Percentiles rank a stretch among this genome's conserved stretches.
These are phyloP conservation scores for Apiospora saccharicola DNA, from an alignment of 2,329 filamentous ascomycete species.

Conservation along the genomic window DNA sequence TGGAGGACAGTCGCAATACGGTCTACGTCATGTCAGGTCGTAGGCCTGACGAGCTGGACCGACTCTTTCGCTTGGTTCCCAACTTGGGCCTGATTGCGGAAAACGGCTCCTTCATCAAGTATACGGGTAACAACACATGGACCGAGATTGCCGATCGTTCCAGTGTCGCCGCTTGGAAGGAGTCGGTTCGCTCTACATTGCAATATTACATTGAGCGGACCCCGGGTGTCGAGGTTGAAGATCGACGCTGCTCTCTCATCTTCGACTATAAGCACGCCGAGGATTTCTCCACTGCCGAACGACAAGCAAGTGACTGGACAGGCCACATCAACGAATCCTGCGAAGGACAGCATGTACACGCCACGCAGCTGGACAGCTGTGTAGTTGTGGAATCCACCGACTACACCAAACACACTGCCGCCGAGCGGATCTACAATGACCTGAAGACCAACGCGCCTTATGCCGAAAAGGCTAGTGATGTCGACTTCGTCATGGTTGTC, in stretches of 20 bases:
- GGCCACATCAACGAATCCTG: conserved; percentile 96
- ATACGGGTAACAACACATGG: conserved; percentile 75
- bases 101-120: conserved; percentile 89
- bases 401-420: conserved; percentile 88
- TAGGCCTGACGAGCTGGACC: conserved; percentile 86
- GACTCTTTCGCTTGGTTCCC: conserved; percentile 83
- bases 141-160: conserved; percentile 76
- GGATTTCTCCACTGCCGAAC: conserved; percentile 76
- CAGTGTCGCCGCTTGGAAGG: conserved; percentile 80
- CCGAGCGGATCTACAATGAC: conserved; percentile 73
- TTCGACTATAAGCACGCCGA: conserved; percentile 89
- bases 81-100: conserved; percentile 91
- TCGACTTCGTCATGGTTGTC: conserved; percentile 89
- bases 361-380: conserved; percentile 79
- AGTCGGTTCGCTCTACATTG: conserved; percentile 81
- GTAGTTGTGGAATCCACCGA: conserved; percentile 86
- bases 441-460: conserved; percentile 50
- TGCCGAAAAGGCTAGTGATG: conserved; percentile 46
- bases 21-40: conserved; percentile 95
- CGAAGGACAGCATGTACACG: conserved; percentile 82
- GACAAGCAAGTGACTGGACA: conserved; percentile 87
- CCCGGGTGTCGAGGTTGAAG: conserved; percentile 86
- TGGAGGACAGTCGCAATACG: conserved; percentile 80
- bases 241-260: conserved; percentile 88
- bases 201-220: conserved; percentile 90